Conservation (phyloP, 345 rosid genomes). For the Laguncularia racemosa region DNA sequence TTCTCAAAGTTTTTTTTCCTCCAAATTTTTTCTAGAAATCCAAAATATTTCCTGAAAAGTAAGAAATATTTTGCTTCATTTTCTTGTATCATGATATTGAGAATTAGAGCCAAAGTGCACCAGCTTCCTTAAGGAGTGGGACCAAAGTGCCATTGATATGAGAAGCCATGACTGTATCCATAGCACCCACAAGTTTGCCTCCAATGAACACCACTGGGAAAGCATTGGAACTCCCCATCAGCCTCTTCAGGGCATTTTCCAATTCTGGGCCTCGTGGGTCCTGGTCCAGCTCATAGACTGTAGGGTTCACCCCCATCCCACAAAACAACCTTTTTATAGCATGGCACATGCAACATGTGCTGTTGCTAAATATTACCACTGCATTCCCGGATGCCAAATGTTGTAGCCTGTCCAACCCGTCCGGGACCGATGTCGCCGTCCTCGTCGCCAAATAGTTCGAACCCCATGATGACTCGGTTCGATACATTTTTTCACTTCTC, state of each 20-base stretch:
- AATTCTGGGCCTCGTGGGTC: slow-evolving; percentile 68
- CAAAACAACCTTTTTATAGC: slow-evolving; percentile 75
- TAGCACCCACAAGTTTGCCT: slow-evolving; percentile 81
- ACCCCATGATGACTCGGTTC: slow-evolving; percentile 45
- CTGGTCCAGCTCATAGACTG: slow-evolving; percentile 80
- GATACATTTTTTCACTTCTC: slow-evolving; percentile 4
- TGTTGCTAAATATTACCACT: slow-evolving; percentile 84
- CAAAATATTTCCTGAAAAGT: too few relatives aligned
- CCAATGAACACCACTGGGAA: slow-evolving; percentile 92
- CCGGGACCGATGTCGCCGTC: slow-evolving; percentile 12
- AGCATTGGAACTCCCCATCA: slow-evolving; percentile 53
- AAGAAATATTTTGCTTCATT: too few relatives aligned
- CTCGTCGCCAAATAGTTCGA: slow-evolving; percentile 29
- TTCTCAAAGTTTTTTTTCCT: too few relatives aligned
- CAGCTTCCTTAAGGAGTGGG: slow-evolving; percentile 88
- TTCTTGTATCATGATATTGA: background rate
- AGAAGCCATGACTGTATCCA: slow-evolving; percentile 91
- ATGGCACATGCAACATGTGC: slow-evolving; percentile 97
- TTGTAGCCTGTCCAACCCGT: slow-evolving; percentile 47
- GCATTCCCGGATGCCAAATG: slow-evolving; percentile 74
- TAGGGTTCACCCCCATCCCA: slow-evolving; percentile 91
- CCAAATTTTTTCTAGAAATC: too few relatives aligned
- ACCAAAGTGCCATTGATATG: slow-evolving; percentile 92
- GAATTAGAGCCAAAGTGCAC: slow-evolving; percentile 82
- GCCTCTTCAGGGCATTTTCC: slow-evolving; percentile 54